These are phyloP conservation scores for Aspergillus carbonarius DNA, from an alignment of 2,329 filamentous ascomycete species.

Conservation along the genomic window DNA sequence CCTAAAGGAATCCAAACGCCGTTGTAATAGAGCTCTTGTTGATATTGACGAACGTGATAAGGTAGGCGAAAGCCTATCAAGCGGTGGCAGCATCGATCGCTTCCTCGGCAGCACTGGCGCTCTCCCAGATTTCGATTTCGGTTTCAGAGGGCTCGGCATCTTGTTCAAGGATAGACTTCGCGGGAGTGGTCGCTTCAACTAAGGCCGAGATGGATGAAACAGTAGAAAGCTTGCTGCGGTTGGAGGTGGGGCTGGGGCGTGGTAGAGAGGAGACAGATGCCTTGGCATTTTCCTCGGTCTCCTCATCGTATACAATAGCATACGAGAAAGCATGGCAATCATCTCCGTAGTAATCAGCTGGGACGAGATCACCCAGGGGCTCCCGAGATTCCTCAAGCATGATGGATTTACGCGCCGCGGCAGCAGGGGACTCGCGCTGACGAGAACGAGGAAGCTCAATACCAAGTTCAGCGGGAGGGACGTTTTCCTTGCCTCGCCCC, in stretches of 20 bases:
- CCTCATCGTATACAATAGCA: constrained; percentile 63
- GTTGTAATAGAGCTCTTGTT: neutral
- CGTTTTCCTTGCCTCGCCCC: constrained; percentile 84
- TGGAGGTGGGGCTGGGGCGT: constrained; percentile 11
- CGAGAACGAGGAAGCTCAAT: constrained; percentile 55
- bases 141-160: constrained; percentile 53
- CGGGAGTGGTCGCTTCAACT: constrained; percentile 21
- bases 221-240: constrained; percentile 22
- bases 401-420: constrained; percentile 46
- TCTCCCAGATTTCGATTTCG: constrained; percentile 69
- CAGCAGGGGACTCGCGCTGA: constrained; percentile 21
- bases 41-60: neutral
- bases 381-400: constrained; percentile 65
- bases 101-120: constrained; percentile 62
- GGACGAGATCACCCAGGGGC: constrained; percentile 67
- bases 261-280: constrained; percentile 6
- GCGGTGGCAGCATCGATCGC: constrained; percentile 14
- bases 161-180: constrained; percentile 43
- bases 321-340: constrained; percentile 64
- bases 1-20: neutral
- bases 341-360: constrained; percentile 65
- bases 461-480: constrained; percentile 67
- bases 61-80: neutral
- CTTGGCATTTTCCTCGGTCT: constrained; percentile 33
- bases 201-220: constrained; percentile 29